A percentile compares a stretch with the other conserved stretches of the same genome.
Conservation (phyloP, 768 basidiomycete species). For the button mushroom (Agaricus bisporus) region DNA sequence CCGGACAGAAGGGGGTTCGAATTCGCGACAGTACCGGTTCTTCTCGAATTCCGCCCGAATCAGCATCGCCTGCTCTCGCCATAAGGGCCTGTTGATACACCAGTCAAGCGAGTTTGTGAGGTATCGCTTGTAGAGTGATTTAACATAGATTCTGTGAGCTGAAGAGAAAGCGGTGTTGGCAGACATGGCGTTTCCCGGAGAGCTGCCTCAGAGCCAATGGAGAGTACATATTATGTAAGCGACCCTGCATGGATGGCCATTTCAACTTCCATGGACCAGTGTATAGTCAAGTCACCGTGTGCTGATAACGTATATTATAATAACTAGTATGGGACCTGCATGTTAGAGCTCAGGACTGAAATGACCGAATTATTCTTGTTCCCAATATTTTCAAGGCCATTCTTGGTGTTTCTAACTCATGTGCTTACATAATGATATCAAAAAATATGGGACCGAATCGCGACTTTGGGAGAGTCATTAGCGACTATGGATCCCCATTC, state of each 20-base stretch:
- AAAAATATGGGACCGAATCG: neutral
- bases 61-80: conserved; percentile 78
- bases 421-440: conserved; percentile 19
- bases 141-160: conserved; percentile 79
- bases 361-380: too few species aligned
- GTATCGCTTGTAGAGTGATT: conserved; percentile 85
- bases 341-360: too few species aligned
- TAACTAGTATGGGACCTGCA: too few species aligned
- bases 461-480: neutral
- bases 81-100: conserved; percentile 79
- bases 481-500: conserved; percentile 72
- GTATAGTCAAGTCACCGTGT: too few species aligned
- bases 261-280: neutral
- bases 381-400: neutral
- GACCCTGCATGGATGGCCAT: neutral
- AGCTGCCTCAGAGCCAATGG: neutral
- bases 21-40: conserved; percentile 60
- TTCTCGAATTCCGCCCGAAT: conserved; percentile 91
- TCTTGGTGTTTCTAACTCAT: neutral
- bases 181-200: conserved; percentile 38
- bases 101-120: conserved; percentile 88
- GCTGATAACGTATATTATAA: too few species aligned
- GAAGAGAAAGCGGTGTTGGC: conserved; percentile 51
- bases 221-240: conserved; percentile 2
- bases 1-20: neutral